Base-by-base conservation (phyloP, 495 filamentous ascomycete genomes). In the Penicillium egyptiacum region DNA sequence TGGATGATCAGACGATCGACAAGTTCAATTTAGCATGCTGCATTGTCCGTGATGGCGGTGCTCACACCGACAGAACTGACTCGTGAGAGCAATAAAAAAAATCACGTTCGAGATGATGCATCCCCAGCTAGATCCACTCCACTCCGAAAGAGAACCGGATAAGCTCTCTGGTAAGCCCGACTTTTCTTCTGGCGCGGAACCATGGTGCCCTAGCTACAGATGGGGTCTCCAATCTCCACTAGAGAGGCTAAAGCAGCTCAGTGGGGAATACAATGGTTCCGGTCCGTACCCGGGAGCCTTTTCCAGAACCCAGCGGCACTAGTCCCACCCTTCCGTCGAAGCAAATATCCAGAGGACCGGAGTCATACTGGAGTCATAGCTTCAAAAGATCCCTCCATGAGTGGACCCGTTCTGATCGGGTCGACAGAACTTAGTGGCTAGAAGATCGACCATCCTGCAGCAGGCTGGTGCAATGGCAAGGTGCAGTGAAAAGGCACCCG, bases 1-100 rank as follows among this genome's bases (percentile, higher is more conserved):
- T 57, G 30, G 56, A 53, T 54, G 61, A 69, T 67, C 68, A 68
- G 62, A 55, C 68, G 70, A 73, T 72, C 74, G 64, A 59, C 65
- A 64, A 48, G 53, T 60, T 69, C 45, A 55, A 66, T 65, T 58
- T 39, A 69, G 58, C 61, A 42, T 55, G 53, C 33, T 60, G 64
- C 57, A 60, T 58, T 57, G 57, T 60, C 53, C 53, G 63, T 57
- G 59, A 54, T 72, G 59, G 63, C 69, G 47, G 47, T 48, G 47
- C 46, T 40, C 47, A 73, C 70, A 75, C 72, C 70, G 71, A 76
- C 67, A 67, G 35, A 59, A 33, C 30, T 10, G 30, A 30, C 56
- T 14, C 26, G 31, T 16, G 41, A 53, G 50, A 58, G 42, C 47
- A 57, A 48, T 45, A 14, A 49, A 58, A 48, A 46, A 22, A 22